Evolutionary conservation across 352 stramenopile species (phyloP), one percentile per base, ranked within the genome.

Genomic region (Pythium monospermum): DNA sequence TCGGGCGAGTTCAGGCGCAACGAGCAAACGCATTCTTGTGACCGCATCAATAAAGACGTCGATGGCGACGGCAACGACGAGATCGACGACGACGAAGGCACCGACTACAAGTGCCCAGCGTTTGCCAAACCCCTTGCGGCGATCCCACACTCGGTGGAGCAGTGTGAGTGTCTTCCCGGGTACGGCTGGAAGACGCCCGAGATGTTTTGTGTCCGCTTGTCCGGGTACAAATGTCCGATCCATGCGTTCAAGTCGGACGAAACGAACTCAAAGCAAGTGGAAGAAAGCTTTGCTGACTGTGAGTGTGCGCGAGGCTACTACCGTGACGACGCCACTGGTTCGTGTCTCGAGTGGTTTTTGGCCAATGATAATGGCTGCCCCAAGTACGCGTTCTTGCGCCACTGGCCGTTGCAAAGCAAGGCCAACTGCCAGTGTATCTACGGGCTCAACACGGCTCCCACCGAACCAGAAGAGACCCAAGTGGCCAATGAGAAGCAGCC

Each of bases 371-470:
- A 87, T 36, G 46, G 64, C 0, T 93, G 83, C 25, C 83, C 83
- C 6, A 30, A 64, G 13, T 82, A 70, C 38, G 69, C 77, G 4
- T 73, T 83, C 23, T 67, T 90, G 31, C 77, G 58, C 8, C 79
- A 82, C 28, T 93, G 83, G 83, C 80, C 80, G 31, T 59, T 93
- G 47, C 76, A 91, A 58, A 87, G 73, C 44, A 80, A 72, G 21
- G 63, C 67, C 19, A 91, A 87, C 33, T 91, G 80, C 59, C 66
- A 84, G 39, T 91, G 80, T 45, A 58, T 88, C 56, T 86, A 86
- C 40, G 77, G 77, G 2, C 59, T 83, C 27, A 40, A 57, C 28
- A 53, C 68, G 7, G 36, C 56, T 1, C 40, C 64, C 27, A 59
- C 31, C 23, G 23, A 60, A 35, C 49, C 36, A 7, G 23, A 64